Evolutionary conservation across 164 flowering plant genomes (phyloP).

Genomic region (Vitis labrusca): DNA sequence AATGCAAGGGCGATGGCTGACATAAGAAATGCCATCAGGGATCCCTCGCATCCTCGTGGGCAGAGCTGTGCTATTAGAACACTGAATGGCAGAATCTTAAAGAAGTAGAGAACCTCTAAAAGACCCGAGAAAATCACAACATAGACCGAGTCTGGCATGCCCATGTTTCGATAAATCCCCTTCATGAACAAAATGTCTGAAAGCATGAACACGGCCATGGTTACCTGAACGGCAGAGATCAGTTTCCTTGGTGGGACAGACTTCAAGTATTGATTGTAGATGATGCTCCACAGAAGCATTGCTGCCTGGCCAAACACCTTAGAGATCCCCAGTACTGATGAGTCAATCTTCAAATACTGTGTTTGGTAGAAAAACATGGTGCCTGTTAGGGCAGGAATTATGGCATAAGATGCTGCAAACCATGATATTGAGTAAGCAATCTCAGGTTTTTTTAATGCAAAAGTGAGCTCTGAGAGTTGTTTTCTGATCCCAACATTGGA

Average conservation of each 20-base stretch:
- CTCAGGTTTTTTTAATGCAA: conserved; percentile 59
- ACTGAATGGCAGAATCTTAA: conserved; percentile 83
- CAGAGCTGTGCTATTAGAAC: conserved; percentile 73
- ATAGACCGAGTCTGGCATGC: conserved; percentile 68
- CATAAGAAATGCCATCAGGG: conserved; percentile 91
- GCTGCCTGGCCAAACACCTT: conserved; percentile 89
- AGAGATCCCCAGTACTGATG: conserved; percentile 74
- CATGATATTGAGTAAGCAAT: conserved; percentile 69
- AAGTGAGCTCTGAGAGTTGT: conserved; percentile 56
- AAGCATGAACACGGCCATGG: conserved; percentile 67
- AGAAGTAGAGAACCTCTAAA: conserved; percentile 65
- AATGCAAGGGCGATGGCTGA: conserved; percentile 74
- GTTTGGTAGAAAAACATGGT: conserved; percentile 97
- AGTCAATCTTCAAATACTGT: conserved; percentile 54
- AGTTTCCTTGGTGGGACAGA: conserved; percentile 62
- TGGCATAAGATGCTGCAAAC: conserved; percentile 79
- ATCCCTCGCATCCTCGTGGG: conserved; percentile 89
- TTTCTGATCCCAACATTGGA: conserved; percentile 44
- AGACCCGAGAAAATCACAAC: conserved; percentile 75
- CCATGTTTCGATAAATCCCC: conserved; percentile 51
- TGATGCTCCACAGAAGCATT: conserved; percentile 72
- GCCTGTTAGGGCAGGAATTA: conserved; percentile 74
- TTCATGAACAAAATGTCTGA: conserved; percentile 77
- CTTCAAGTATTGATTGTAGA: conserved; percentile 57
- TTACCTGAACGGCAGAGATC: conserved; percentile 57